phyloP scores from a whole-genome alignment of 139 green algal species.

The Auxenochlorella pyrenoidosa region DNA sequence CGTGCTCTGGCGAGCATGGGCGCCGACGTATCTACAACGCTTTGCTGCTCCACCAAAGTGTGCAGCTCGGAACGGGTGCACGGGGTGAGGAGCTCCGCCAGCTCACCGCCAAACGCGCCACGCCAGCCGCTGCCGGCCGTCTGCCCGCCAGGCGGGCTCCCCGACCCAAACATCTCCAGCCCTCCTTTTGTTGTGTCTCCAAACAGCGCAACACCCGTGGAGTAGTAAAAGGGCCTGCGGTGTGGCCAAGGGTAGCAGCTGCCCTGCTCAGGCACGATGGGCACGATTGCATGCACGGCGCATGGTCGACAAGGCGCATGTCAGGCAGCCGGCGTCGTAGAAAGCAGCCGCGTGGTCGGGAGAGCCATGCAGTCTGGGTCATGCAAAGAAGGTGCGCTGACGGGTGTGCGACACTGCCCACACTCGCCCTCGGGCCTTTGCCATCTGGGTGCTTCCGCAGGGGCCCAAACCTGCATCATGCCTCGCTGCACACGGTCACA shows the following conservation, averaged over 20 bases:
- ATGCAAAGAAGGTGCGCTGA: background rate
- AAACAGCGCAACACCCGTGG: slow-evolving; percentile 4
- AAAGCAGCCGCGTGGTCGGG: too few relatives aligned
- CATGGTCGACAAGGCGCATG: background rate
- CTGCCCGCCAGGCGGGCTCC: background rate
- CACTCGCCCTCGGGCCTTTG: too few relatives aligned
- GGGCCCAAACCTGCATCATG: too few relatives aligned
- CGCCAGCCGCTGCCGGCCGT: background rate
- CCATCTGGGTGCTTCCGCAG: too few relatives aligned
- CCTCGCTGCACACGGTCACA: too few relatives aligned
- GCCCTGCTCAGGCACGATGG: background rate
- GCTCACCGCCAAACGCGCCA: background rate
- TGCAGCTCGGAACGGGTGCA: too few relatives aligned
- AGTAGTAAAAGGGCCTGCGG: slow-evolving; percentile 2
- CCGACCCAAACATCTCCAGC: background rate
- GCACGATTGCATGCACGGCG: background rate
- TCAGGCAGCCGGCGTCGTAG: background rate
- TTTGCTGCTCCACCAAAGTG: too few relatives aligned
- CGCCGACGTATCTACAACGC: too few relatives aligned
- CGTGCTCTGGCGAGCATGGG: too few relatives aligned
- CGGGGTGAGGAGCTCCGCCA: too few relatives aligned
- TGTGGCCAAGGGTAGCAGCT: too few relatives aligned
- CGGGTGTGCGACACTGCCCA: background rate
- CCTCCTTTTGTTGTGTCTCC: background rate
- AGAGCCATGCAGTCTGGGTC: background rate